Conservation (phyloP, 768 basidiomycete species). For the Lactarius trivialis region DNA sequence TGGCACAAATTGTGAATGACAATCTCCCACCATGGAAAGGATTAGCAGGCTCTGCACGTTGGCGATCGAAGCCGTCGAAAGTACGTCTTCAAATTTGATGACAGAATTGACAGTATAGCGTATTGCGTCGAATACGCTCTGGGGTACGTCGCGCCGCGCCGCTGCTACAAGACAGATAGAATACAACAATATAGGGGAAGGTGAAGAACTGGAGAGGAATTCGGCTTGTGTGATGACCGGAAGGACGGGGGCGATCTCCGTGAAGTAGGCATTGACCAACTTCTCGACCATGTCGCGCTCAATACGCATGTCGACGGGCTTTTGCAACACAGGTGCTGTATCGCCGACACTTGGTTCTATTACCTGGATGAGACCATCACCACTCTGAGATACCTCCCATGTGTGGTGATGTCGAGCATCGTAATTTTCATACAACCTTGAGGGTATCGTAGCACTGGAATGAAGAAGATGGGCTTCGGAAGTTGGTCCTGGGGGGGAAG, state of each 20-base stretch:
- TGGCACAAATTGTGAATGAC: conserved; percentile 85
- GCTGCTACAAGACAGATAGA: conserved; percentile 92
- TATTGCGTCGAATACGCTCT: conserved; percentile 83
- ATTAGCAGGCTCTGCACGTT: conserved; percentile 88
- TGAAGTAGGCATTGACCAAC: conserved; percentile 88
- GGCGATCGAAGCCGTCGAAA: conserved; percentile 77
- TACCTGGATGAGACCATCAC: conserved; percentile 85
- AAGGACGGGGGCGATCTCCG: conserved; percentile 79
- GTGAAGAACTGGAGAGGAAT: conserved; percentile 69
- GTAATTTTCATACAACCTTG: conserved; percentile 79
- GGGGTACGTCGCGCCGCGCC: conserved; percentile 75
- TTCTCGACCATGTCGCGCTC: conserved; percentile 73
- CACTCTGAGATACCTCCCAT: conserved; percentile 77
- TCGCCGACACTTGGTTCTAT: conserved; percentile 57
- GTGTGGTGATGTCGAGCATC: conserved; percentile 84
- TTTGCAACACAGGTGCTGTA: conserved; percentile 46
- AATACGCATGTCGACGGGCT: conserved; percentile 63
- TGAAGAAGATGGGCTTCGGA: conserved; percentile 82
- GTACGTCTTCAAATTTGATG: conserved; percentile 85
- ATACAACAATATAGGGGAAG: conserved; percentile 80
- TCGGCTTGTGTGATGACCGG: conserved; percentile 86
- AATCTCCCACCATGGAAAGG: conserved; percentile 80
- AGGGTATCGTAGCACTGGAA: conserved; percentile 80
- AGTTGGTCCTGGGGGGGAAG: conserved; percentile 62
- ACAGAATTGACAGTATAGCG: conserved; percentile 80